Base-by-base conservation (phyloP, 768 basidiomycete species). In the Mycena rosella region DNA sequence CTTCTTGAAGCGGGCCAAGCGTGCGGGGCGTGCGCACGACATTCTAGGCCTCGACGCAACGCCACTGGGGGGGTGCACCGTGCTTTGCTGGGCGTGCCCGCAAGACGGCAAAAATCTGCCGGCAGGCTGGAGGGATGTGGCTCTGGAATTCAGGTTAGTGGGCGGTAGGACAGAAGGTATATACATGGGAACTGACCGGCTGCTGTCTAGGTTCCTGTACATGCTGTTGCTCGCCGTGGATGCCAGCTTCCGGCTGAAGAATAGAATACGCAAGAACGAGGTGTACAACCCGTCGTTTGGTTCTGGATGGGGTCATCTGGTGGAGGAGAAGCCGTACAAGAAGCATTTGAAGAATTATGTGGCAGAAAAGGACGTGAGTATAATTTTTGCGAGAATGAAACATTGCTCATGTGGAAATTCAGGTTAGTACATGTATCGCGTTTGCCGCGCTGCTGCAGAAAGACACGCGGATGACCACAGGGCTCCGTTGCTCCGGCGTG, bases 241-340 rank as follows among this genome's bases (percentile, higher is more conserved):
- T 29, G 59, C 69, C 9, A 74, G 72, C 42, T 77, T 75, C 47
- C 63, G 68, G 0, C 45, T 75, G 5, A 74, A 72, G 65, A 53
- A 68, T 20, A 49, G 61, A 6, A 30, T 47, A 1, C 52, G 64
- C 0, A 63, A 66, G 3, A 72, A 60, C 13, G 67, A 71, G 5
- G 27, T 40, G 5, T 27, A 48, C 2, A 70, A 75, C 59, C 74
- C 74, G 0, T 30, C 67, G 5, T 54, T 74, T 11, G 64, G 65
- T 9, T 42, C 18, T 0, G 67, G 67, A 2, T 65, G 63, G 62
- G 70, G 72, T 0, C 68, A 73, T 27, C 59, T 70, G 7, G 60
- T 74, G 11, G 69, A 67, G 15, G 32, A 62, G 6, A 34, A 2
- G 1, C 24, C 55, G 11, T 74, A 72, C 57, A 63, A 64, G 26